Evolutionary conservation across 805 yeast species (phyloP).

Genomic region (Candida saitoana): DNA sequence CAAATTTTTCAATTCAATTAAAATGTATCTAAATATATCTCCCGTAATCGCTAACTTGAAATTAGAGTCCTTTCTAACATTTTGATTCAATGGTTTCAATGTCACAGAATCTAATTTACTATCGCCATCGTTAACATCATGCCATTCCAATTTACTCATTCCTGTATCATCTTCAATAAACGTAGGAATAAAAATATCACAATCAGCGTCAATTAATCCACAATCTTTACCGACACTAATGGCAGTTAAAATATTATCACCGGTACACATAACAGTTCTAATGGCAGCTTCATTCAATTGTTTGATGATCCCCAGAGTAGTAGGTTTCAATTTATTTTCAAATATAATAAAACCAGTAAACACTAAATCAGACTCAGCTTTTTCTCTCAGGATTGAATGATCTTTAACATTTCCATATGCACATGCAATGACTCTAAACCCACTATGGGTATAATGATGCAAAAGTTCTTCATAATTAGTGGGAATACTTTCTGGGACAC

Average conservation of each 20-base stretch:
- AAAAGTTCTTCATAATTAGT: constrained; percentile 65
- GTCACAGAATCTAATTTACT: constrained; percentile 61
- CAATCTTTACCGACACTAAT: constrained; percentile 89
- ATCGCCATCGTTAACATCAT: constrained; percentile 58
- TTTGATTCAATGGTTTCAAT: constrained; percentile 41
- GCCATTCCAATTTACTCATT: constrained; percentile 52
- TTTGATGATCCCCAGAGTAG: constrained; percentile 58
- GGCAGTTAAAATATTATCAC: constrained; percentile 93
- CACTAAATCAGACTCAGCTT: constrained; percentile 62
- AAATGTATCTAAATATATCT: constrained; percentile 76
- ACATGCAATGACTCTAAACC: constrained; percentile 93
- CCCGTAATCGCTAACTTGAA: constrained; percentile 88
- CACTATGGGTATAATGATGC: constrained; percentile 85
- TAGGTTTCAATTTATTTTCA: constrained; percentile 80
- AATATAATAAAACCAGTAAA: constrained; percentile 89
- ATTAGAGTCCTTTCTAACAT: constrained; percentile 20
- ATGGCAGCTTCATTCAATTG: constrained; percentile 64
- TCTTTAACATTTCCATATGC: constrained; percentile 55
- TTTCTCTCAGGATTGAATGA: constrained; percentile 47
- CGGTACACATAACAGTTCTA: constrained; percentile 94
- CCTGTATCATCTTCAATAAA: constrained; percentile 38
- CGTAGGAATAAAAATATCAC: constrained; percentile 50
- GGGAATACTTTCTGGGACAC: constrained; percentile 71
- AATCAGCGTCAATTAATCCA: constrained; percentile 49
- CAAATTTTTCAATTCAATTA: constrained; percentile 49